Evolutionary conservation across 208 protist genomes (phyloP), one percentile per base, ranked within the genome.

Genomic region (Crithidia acanthocephali): DNA sequence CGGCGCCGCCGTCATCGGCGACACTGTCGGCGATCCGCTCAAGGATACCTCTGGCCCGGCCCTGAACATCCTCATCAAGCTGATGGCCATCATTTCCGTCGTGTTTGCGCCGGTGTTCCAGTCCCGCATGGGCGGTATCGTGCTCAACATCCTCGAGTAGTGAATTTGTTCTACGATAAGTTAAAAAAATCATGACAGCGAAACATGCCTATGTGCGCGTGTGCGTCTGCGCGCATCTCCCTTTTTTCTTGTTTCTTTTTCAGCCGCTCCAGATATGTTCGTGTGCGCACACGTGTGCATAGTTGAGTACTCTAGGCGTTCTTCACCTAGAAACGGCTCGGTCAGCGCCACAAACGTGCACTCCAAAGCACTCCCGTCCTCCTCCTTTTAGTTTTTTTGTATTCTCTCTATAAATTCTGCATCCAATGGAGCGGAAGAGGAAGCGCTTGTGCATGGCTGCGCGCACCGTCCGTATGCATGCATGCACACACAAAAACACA

Each of bases 11-110:
- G 97, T 99, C 57, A 97, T 97, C 58, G 98, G 98, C 45, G 98
- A 99, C 81, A 99, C 97, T 20, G 97, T 99, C 50, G 98, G 98
- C 45, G 98, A 99, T 81, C 97, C 98, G 67, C 91, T 98, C 64
- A 99, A 99, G 88, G 98, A 99, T 81, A 98, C 98, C 44, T 97
- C 94, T 4, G 97, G 97, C 44, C 97, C 97, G 8, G 85, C 96
- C 25, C 87, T 99, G 48, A 98, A 98, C 82, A 98, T 98, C 71
- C 92, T 98, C 50, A 96, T 99, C 70, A 99, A 98, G 84, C 86
- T 99, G 20, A 95, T 98, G 89, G 88, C 93, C 28, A 97, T 98
- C 68, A 97, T 98, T 61, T 95, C 96, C 23, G 92, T 98, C 44
- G 96, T 98, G 30, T 95, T 98, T 42, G 92, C 90, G 11, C 95